Conservation (phyloP, 257 asterid species). For the Striga asiatica region DNA sequence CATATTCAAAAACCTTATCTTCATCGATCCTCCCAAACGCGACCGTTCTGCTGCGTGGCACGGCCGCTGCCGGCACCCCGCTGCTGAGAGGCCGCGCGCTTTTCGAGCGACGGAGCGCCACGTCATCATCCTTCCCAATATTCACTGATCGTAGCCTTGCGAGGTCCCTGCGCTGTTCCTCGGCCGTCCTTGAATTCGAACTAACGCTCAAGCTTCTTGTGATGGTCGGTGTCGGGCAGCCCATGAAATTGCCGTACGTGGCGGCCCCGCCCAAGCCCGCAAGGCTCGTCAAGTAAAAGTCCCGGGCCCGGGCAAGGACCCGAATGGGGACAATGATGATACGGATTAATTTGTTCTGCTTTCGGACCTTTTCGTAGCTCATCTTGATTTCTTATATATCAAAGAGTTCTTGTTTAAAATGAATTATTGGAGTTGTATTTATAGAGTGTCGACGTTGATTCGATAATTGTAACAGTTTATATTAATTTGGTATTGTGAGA, state of each 20-base stretch:
- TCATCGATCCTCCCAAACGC: conserved; percentile 47
- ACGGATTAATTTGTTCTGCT: conserved; percentile 12
- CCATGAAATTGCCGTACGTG: conserved; percentile 22
- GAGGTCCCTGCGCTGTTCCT: conserved; percentile 31
- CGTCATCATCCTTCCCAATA: conserved; percentile 4
- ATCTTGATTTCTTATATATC: not conserved
- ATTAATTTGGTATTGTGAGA: no score
- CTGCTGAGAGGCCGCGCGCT: conserved; percentile 4
- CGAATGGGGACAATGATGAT: conserved; percentile 26
- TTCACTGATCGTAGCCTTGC: conserved; percentile 31
- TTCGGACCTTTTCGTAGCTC: conserved; percentile 6
- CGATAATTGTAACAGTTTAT: no score
- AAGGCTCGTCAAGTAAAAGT: conserved; percentile 27
- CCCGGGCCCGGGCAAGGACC: conserved; percentile 27
- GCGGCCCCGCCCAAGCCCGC: conserved; percentile 27
- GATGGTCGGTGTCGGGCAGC: conserved; percentile 21
- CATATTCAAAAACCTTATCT: conserved; percentile 28
- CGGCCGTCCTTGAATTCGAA: not conserved
- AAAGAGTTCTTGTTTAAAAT: not conserved
- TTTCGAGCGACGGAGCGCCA: conserved; percentile 19
- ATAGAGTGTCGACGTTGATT: not conserved
- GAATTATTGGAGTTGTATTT: not conserved
- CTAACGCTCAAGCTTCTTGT: conserved; percentile 21
- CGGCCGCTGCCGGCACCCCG: not conserved
- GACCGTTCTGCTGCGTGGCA: conserved; percentile 35